Evolutionary conservation across 805 yeast genomes (phyloP).

Genomic region (Pichia insulana): DNA sequence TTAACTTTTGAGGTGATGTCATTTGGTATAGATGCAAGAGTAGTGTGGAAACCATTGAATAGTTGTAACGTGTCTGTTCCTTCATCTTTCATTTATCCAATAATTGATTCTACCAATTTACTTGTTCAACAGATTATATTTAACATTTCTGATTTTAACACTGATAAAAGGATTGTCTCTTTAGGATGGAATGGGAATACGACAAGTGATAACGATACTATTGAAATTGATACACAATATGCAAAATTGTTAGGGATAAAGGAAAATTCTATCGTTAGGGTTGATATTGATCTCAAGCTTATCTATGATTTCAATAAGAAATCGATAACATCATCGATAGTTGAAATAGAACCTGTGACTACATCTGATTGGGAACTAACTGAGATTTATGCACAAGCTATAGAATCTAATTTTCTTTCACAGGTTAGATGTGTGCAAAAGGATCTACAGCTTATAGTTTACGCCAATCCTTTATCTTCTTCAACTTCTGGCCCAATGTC

Average conservation of each 20-base stretch:
- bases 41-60: slow-evolving; percentile 18
- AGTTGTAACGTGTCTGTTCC: slow-evolving; percentile 33
- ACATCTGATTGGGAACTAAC: slow-evolving; percentile 86
- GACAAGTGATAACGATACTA: slow-evolving; percentile 10
- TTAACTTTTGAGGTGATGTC: no score
- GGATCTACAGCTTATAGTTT: slow-evolving; percentile 55
- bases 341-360: slow-evolving; percentile 70
- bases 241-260: slow-evolving; percentile 42
- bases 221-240: slow-evolving; percentile 64
- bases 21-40: slow-evolving; percentile 14
- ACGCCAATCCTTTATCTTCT: slow-evolving; percentile 56
- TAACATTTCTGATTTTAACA: slow-evolving; percentile 19
- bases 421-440: slow-evolving; percentile 71
- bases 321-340: slow-evolving; percentile 37
- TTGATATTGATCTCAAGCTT: slow-evolving; percentile 38
- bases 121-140: slow-evolving; percentile 33
- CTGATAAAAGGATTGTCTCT: slow-evolving; percentile 12
- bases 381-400: slow-evolving; percentile 67
- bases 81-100: slow-evolving; percentile 27
- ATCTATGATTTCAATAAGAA: slow-evolving; percentile 12
- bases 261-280: slow-evolving; percentile 33
- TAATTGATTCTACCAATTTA: slow-evolving; percentile 29
- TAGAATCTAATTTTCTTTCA: slow-evolving; percentile 66
- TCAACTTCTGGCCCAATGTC: slow-evolving; percentile 37
- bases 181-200: slow-evolving; percentile 28